Conservation (phyloP, 176 grass and related monocot genomes). For the Poa pratensis region DNA sequence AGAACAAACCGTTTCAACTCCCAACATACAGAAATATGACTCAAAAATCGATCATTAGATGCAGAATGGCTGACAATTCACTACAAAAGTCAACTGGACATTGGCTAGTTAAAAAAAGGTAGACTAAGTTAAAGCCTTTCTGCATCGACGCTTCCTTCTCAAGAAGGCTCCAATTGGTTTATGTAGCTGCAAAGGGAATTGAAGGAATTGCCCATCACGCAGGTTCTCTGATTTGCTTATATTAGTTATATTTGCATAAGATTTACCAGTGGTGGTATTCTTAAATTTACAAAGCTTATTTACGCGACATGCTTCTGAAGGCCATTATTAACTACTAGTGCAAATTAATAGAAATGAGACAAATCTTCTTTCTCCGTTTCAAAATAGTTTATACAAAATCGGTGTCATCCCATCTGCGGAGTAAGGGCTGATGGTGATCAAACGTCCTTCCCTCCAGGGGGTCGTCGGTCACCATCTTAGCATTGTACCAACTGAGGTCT, state of each 20-base stretch:
- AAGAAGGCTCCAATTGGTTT: background rate
- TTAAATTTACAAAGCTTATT: background rate
- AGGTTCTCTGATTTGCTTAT: background rate
- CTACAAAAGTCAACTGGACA: background rate
- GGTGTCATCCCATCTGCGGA: too few species aligned
- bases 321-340: background rate
- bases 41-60: background rate
- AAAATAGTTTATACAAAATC: background rate
- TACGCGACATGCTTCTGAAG: background rate
- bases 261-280: background rate
- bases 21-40: background rate
- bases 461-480: too few species aligned
- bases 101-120: background rate
- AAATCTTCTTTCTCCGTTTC: background rate
- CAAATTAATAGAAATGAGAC: background rate
- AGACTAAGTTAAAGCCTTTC: background rate
- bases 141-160: background rate
- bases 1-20: background rate
- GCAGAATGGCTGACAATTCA: background rate
- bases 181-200: background rate
- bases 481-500: too few species aligned
- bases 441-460: too few species aligned
- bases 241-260: background rate
- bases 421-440: too few species aligned
- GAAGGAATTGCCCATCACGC: background rate